Conservation (phyloP, 306 rosid species). For the Citrullus amarus region DNA sequence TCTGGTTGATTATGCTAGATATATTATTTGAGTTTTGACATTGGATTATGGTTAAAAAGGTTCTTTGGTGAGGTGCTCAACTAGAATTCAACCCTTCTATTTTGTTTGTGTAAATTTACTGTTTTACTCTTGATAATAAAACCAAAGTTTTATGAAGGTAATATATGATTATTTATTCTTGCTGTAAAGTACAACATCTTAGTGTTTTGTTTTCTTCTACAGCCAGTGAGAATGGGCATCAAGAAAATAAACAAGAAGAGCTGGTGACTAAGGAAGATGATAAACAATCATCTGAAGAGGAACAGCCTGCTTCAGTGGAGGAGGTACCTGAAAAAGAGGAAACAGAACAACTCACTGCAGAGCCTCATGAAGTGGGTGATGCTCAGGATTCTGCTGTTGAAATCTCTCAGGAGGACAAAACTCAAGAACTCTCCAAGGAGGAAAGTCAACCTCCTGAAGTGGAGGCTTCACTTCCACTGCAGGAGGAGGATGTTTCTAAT, state of each 20-base stretch:
- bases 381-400: conserved; percentile 15
- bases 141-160: not conserved
- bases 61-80: not conserved
- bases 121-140: not conserved
- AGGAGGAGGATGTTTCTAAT: conserved; percentile 25
- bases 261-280: conserved; percentile 14
- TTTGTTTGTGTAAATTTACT: not conserved
- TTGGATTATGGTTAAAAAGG: not conserved
- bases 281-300: conserved; percentile 20
- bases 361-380: conserved; percentile 17
- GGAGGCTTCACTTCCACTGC: conserved; percentile 37
- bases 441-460: conserved; percentile 13
- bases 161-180: not conserved
- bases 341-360: conserved; percentile 7
- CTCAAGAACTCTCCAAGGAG: conserved; percentile 32
- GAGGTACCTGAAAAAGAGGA: conserved; percentile 21
- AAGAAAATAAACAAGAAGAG: conserved; percentile 28
- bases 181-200: not conserved
- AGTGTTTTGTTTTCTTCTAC: not conserved
- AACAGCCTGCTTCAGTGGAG: conserved; percentile 19
- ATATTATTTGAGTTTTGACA: not conserved
- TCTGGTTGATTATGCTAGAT: not conserved
- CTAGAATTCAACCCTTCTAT: not conserved
- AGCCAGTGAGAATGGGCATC: conserved; percentile 65
- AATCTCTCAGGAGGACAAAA: conserved; percentile 22